Evolutionary conservation across 306 rosid genomes (phyloP).

Genomic region (Medicago lupulina): DNA sequence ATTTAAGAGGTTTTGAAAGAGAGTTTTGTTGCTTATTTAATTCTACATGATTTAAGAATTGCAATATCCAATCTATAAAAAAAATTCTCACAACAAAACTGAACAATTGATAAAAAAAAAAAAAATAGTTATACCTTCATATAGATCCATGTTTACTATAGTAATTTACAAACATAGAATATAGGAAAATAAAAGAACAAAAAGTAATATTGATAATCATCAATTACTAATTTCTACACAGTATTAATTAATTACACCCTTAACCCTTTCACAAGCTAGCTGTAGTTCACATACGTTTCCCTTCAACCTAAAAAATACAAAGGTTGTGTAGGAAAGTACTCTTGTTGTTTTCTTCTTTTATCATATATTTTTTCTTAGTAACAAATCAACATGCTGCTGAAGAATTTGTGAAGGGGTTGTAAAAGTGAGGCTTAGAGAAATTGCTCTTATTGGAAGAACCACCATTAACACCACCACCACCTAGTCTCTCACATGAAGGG

Average conservation of each 20-base stretch:
- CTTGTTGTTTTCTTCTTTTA: not conserved
- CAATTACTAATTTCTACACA: slow-evolving; percentile 59
- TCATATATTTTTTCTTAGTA: not conserved
- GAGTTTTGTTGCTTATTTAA: not conserved
- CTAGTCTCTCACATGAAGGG: slow-evolving; percentile 86
- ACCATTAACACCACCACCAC: slow-evolving; percentile 39
- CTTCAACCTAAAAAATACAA: slow-evolving; percentile 71
- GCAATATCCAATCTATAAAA: not conserved
- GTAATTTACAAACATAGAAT: slow-evolving; percentile 56
- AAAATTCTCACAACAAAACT: not conserved
- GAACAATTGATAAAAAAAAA: slow-evolving; percentile 24
- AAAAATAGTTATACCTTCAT: slow-evolving; percentile 57
- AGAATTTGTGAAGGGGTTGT: slow-evolving; percentile 79
- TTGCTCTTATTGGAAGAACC: slow-evolving; percentile 58
- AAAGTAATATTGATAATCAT: slow-evolving; percentile 45
- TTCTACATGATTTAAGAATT: not conserved
- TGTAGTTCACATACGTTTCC: slow-evolving; percentile 47
- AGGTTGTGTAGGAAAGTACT: slow-evolving; percentile 49
- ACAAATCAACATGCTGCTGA: slow-evolving; percentile 85
- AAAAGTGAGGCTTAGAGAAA: slow-evolving; percentile 83
- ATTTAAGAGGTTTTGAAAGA: no score
- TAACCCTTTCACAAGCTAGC: slow-evolving; percentile 42
- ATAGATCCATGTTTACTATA: slow-evolving; percentile 50
- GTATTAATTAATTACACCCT: slow-evolving; percentile 65
- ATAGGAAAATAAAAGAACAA: slow-evolving; percentile 31